Conservation (phyloP, 2,329 filamentous ascomycete species). For the Endothia cerciana region DNA sequence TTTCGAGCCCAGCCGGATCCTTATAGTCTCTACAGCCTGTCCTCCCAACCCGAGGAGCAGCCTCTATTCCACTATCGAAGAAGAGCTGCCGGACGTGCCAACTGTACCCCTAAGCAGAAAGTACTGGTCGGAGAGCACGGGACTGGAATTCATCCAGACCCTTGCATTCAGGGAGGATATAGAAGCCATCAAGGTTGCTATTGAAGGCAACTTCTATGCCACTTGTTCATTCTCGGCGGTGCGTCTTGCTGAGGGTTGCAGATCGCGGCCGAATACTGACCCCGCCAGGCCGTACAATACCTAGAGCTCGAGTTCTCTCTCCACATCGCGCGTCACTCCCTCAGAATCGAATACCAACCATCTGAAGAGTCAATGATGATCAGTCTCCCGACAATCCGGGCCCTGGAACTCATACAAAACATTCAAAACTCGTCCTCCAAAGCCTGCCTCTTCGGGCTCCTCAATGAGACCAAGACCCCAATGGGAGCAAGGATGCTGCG, state of each 20-base stretch:
- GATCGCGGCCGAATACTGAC: neutral
- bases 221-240: constrained; percentile 86
- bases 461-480: constrained; percentile 83
- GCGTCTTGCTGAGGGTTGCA: neutral
- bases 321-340: constrained; percentile 75
- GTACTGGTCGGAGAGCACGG: constrained; percentile 80
- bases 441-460: constrained; percentile 79
- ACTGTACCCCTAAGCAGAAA: constrained; percentile 72
- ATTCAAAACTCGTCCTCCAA: constrained; percentile 76
- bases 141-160: constrained; percentile 76
- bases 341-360: constrained; percentile 84
- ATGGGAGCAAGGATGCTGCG: constrained; percentile 87
- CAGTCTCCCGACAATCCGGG: constrained; percentile 83
- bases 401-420: constrained; percentile 90
- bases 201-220: constrained; percentile 84
- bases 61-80: constrained; percentile 73
- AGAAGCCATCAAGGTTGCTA: constrained; percentile 77
- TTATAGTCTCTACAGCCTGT: constrained; percentile 74
- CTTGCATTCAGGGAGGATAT: constrained; percentile 82
- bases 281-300: constrained; percentile 74
- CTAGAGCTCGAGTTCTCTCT: constrained; percentile 71
- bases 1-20: constrained; percentile 76
- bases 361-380: constrained; percentile 96
- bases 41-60: constrained; percentile 70
- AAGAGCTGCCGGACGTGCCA: constrained; percentile 66